Conservation (phyloP, 192 early-diverging fungal genomes). For the Backusella macrospora region DNA sequence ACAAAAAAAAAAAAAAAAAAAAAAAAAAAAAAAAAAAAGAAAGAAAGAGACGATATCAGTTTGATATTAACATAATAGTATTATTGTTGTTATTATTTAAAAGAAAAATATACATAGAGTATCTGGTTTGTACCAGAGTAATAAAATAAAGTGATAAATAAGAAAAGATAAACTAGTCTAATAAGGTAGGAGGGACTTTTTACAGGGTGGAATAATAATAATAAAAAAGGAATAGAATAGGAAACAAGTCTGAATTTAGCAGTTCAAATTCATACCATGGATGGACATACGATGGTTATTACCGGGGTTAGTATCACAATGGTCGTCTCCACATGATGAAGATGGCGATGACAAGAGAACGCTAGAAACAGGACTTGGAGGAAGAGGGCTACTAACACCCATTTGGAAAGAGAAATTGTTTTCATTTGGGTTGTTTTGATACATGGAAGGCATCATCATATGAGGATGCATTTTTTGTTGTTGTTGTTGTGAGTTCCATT, state of each 20-base stretch:
- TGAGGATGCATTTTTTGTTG: neutral
- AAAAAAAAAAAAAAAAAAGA: too few relatives aligned
- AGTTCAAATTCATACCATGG: neutral
- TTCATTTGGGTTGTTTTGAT: neutral
- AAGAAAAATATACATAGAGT: too few relatives aligned
- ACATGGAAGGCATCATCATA: slow-evolving; percentile 2
- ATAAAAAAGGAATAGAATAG: too few relatives aligned
- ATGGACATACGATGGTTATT: neutral
- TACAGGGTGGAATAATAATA: neutral
- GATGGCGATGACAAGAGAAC: neutral
- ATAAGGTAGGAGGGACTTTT: neutral
- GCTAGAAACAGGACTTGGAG: slow-evolving; percentile 4
- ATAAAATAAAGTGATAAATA: too few relatives aligned
- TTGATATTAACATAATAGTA: too few relatives aligned
- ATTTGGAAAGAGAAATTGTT: neutral
- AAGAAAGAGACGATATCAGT: too few relatives aligned
- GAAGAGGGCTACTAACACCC: neutral
- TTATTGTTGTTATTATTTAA: too few relatives aligned
- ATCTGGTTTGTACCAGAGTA: too few relatives aligned
- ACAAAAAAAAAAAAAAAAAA: too few relatives aligned
- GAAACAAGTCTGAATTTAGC: neutral
- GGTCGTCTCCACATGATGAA: neutral
- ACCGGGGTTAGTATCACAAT: neutral
- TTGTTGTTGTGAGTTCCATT: neutral
- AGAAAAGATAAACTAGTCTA: too few relatives aligned